Conservation (phyloP, 768 basidiomycete genomes). For the Butyriboletus loyo region DNA sequence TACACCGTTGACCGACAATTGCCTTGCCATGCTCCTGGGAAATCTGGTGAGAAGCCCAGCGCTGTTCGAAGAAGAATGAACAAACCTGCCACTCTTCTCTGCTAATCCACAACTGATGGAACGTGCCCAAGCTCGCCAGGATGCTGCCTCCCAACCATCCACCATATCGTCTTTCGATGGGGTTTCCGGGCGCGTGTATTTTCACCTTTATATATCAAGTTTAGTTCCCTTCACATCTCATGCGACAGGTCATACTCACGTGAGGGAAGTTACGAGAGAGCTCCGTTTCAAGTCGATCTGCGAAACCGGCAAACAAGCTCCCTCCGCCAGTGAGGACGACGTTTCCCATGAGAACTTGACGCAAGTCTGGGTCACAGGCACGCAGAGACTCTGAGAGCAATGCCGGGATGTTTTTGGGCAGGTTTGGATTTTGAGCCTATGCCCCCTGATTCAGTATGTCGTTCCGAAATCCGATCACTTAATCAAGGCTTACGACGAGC, state of each 20-base stretch:
- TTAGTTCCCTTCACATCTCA: slow-evolving; percentile 4
- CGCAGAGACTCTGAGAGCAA: slow-evolving; percentile 77
- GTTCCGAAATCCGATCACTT: not conserved
- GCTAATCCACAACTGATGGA: slow-evolving; percentile 97
- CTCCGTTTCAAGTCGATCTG: slow-evolving; percentile 79
- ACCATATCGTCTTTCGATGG: slow-evolving; percentile 85
- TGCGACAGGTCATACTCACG: slow-evolving; percentile 43
- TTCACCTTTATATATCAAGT: slow-evolving; percentile 58
- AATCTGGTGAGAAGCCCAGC: slow-evolving; percentile 2
- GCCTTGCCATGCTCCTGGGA: slow-evolving; percentile 75
- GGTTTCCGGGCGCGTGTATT: slow-evolving; percentile 89
- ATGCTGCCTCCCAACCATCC: slow-evolving; percentile 97
- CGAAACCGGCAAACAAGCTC: slow-evolving; percentile 80
- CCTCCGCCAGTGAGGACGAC: slow-evolving; percentile 96
- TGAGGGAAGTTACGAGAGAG: slow-evolving; percentile 72
- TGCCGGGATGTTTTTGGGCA: slow-evolving; percentile 72
- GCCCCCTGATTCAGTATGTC: slow-evolving; percentile 4
- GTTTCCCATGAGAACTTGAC: slow-evolving; percentile 86
- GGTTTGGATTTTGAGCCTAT: slow-evolving; percentile 55
- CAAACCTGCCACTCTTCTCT: slow-evolving; percentile 88
- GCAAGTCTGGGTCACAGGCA: slow-evolving; percentile 87
- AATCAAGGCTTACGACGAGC: slow-evolving; percentile 41
- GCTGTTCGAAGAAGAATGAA: slow-evolving; percentile 4
- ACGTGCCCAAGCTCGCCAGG: slow-evolving; percentile 90
- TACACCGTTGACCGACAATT: slow-evolving; percentile 84